Percentiles rank a stretch among this genome's conserved stretches.
Evolutionary conservation across 2,329 filamentous ascomycete genomes (phyloP).

Genomic region (Stagonosporopsis vannaccii): DNA sequence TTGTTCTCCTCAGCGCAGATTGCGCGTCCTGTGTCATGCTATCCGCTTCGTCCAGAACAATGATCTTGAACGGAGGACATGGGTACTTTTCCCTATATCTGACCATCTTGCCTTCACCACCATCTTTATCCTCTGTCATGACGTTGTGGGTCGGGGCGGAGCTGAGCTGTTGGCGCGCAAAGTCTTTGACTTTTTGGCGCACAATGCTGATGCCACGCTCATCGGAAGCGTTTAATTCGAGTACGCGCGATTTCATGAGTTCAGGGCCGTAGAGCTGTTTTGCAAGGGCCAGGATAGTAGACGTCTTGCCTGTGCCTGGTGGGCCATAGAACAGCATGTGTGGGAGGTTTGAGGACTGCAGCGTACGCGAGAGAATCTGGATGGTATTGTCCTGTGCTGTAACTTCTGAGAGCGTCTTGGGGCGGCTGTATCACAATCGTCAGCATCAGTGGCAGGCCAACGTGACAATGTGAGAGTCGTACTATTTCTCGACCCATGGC

Average conservation of each 20-base stretch:
- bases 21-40: constrained; percentile 99
- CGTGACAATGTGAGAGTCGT: constrained; percentile 29
- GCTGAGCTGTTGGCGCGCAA: constrained; percentile 92
- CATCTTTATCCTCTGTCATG: constrained; percentile 56
- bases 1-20: constrained; percentile 87
- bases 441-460: constrained; percentile 10
- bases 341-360: constrained; percentile 96
- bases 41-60: constrained; percentile 97
- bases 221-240: constrained; percentile 98
- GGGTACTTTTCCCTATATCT: constrained; percentile 73
- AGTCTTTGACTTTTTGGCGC: constrained; percentile 97
- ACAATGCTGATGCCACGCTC: constrained; percentile 98
- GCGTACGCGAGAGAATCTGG: constrained; percentile 86
- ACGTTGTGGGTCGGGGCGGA: constrained; percentile 74
- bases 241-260: constrained; percentile 90
- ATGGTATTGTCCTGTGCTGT: constrained; percentile 98
- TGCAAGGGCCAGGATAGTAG: constrained; percentile 93
- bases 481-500: constrained; percentile 99
- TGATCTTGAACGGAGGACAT: constrained; percentile 98
- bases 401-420: constrained; percentile 92
- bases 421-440: constrained; percentile 68
- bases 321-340: constrained; percentile 99
- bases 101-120: constrained; percentile 39
- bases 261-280: constrained; percentile 98
- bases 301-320: constrained; percentile 96